These are phyloP conservation scores for Epicoccum nigrum DNA, from an alignment of 2,329 filamentous ascomycete species.

Conservation along the genomic window DNA sequence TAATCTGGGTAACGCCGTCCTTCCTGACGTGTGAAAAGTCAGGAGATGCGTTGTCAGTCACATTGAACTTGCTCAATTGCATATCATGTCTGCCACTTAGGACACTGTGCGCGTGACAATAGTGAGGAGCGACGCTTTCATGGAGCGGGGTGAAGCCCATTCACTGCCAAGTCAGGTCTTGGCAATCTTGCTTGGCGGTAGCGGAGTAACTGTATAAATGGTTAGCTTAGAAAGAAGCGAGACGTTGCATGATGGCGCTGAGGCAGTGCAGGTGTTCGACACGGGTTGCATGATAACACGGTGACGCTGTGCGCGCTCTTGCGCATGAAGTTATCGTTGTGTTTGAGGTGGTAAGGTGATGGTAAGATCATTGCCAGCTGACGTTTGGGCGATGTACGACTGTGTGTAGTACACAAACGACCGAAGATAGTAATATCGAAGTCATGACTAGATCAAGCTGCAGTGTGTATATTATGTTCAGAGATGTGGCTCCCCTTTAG, in stretches of 20 bases:
- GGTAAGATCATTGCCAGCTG: conserved; percentile 10
- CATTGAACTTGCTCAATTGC: conserved; percentile 18
- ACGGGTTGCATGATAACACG: conserved; percentile 21
- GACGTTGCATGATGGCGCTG: conserved; percentile 38
- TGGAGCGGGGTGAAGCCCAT: conserved; percentile 13
- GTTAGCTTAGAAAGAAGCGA: conserved; percentile 18
- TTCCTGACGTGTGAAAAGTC: conserved; percentile 14
- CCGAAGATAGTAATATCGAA: neutral
- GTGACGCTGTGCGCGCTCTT: conserved; percentile 13
- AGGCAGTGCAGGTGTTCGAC: conserved; percentile 37
- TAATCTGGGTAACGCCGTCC: conserved; percentile 15
- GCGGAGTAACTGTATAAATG: conserved; percentile 27
- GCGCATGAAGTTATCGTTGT: conserved; percentile 10
- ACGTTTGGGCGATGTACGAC: conserved; percentile 12
- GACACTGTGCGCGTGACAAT: neutral
- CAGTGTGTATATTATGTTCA: neutral
- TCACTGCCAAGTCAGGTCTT: neutral
- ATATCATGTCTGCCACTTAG: neutral
- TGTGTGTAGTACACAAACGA: conserved; percentile 3
- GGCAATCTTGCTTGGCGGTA: conserved; percentile 8
- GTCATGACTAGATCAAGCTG: neutral
- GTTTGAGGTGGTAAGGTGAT: conserved; percentile 11
- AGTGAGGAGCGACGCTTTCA: neutral
- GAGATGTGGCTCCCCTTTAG: conserved; percentile 7
- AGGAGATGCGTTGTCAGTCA: conserved; percentile 15